Evolutionary conservation across 2,329 filamentous ascomycete species (phyloP).

Genomic region (Aspergillus sojae): DNA sequence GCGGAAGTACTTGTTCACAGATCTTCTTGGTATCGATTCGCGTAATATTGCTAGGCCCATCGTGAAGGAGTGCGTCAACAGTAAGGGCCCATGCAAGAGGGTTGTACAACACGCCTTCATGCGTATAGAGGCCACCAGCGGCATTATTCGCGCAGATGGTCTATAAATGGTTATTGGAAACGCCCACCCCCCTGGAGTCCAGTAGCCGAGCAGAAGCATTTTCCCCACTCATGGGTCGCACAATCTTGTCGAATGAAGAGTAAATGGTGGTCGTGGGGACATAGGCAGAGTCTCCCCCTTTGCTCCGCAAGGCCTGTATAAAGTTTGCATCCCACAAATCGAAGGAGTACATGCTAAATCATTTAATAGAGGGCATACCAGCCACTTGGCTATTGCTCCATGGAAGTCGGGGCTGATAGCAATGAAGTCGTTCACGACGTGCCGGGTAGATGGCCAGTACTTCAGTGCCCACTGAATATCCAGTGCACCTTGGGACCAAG

Average conservation of each 20-base stretch:
- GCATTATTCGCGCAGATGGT: conserved; percentile 39
- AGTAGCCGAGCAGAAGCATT: conserved; percentile 49
- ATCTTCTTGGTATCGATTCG: conserved; percentile 44
- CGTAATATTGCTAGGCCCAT: conserved; percentile 46
- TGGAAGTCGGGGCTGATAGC: conserved; percentile 57
- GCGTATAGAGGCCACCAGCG: conserved; percentile 52
- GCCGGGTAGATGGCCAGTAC: conserved; percentile 57
- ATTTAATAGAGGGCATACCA: conserved; percentile 30
- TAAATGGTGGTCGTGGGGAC: conserved; percentile 60
- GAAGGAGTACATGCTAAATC: conserved; percentile 39
- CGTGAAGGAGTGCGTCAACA: conserved; percentile 53
- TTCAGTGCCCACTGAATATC: conserved; percentile 61
- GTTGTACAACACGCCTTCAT: conserved; percentile 56
- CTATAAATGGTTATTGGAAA: conserved; percentile 56
- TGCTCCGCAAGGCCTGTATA: conserved; percentile 39
- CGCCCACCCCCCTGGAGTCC: conserved; percentile 49
- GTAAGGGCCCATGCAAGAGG: conserved; percentile 46
- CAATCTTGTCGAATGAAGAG: conserved; percentile 54
- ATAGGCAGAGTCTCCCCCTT: conserved; percentile 55
- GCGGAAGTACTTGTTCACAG: conserved; percentile 38
- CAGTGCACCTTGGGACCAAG: conserved; percentile 60
- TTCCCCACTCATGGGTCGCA: conserved; percentile 53
- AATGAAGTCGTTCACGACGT: conserved; percentile 53
- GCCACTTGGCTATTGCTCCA: conserved; percentile 47
- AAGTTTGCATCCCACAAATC: conserved; percentile 34